These are phyloP conservation scores for Wickerhamomyces sp. DNA, from an alignment of 1,139 yeast species.

Conservation along the genomic window DNA sequence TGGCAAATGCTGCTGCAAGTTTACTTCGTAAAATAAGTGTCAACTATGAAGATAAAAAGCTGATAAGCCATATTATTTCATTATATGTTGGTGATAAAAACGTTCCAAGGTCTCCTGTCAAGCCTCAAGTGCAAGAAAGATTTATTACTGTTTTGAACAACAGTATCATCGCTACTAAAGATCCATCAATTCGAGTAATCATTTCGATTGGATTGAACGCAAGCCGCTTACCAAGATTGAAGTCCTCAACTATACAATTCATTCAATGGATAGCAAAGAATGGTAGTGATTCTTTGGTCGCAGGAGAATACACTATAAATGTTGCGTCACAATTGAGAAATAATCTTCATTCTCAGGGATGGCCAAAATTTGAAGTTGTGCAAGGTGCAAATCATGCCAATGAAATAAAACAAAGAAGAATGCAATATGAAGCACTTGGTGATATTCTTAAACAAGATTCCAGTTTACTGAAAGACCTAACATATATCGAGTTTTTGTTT, in stretches of 20 bases:
- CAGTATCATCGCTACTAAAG: slow-evolving; percentile 47
- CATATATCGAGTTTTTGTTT: slow-evolving; percentile 62
- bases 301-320: slow-evolving; percentile 31
- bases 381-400: slow-evolving; percentile 25
- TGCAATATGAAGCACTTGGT: slow-evolving; percentile 78
- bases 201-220: slow-evolving; percentile 58
- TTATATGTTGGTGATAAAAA: slow-evolving; percentile 45
- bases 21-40: slow-evolving; percentile 46
- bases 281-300: slow-evolving; percentile 23
- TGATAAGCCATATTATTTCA: slow-evolving; percentile 40
- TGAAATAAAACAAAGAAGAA: slow-evolving; percentile 41
- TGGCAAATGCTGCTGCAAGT: slow-evolving; percentile 49
- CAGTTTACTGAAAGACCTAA: slow-evolving; percentile 42
- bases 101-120: slow-evolving; percentile 46
- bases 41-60: slow-evolving; percentile 45
- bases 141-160: slow-evolving; percentile 47
- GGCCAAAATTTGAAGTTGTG: slow-evolving; percentile 47
- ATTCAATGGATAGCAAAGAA: slow-evolving; percentile 48
- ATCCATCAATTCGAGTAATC: slow-evolving; percentile 35
- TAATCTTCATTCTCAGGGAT: slow-evolving; percentile 50
- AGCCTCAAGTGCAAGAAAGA: slow-evolving; percentile 51
- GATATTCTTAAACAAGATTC: slow-evolving; percentile 52
- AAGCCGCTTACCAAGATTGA: slow-evolving; percentile 29
- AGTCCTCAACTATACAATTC: slow-evolving; percentile 44
- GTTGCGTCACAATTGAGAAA: slow-evolving; percentile 51